Percentiles rank a stretch among this genome's conserved stretches.
Evolutionary conservation across 2,329 filamentous ascomycete species (phyloP).

Genomic region (Didymellaceae sp.): DNA sequence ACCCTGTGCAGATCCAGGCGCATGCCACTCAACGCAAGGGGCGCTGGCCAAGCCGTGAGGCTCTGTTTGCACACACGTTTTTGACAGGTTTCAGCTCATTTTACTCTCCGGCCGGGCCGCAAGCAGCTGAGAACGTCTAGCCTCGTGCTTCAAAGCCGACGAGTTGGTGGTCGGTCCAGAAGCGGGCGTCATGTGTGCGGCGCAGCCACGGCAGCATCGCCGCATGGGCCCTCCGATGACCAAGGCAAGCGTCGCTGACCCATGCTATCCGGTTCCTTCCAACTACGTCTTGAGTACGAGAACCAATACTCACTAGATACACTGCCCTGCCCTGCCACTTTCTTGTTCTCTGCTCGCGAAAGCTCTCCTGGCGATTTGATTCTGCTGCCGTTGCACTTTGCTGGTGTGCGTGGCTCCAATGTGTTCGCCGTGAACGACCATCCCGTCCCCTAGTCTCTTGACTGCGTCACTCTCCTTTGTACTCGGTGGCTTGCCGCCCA

Average conservation of each 20-base stretch:
- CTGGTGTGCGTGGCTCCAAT: conserved; percentile 13
- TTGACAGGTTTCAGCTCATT: conserved; percentile 9
- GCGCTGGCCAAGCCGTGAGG: conserved; percentile 12
- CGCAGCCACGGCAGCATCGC: conserved; percentile 3
- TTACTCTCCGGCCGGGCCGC: conserved; percentile 3
- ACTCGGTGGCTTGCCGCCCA: conserved; percentile 20
- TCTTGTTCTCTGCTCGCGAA: conserved; percentile 3
- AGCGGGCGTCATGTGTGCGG: conserved; percentile 11
- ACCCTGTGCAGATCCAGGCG: conserved; percentile 17
- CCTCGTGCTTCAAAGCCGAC: background rate
- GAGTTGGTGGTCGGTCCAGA: conserved; percentile 5
- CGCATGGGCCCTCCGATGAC: conserved; percentile 8
- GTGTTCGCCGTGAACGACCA: conserved; percentile 17
- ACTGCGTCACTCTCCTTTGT: conserved; percentile 46
- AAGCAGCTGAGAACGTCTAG: conserved; percentile 8
- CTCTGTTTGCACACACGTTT: conserved; percentile 13
- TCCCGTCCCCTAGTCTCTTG: conserved; percentile 16
- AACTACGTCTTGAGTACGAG: conserved; percentile 15
- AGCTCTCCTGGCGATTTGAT: conserved; percentile 3
- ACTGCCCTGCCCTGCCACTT: conserved; percentile 9
- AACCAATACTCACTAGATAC: conserved; percentile 9
- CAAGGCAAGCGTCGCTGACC: conserved; percentile 5
- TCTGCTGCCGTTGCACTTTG: conserved; percentile 7
- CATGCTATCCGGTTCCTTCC: conserved; percentile 14
- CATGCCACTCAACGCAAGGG: conserved; percentile 16